Base-by-base conservation (phyloP, 208 protist genomes). In the Crithidia mellificae region DNA sequence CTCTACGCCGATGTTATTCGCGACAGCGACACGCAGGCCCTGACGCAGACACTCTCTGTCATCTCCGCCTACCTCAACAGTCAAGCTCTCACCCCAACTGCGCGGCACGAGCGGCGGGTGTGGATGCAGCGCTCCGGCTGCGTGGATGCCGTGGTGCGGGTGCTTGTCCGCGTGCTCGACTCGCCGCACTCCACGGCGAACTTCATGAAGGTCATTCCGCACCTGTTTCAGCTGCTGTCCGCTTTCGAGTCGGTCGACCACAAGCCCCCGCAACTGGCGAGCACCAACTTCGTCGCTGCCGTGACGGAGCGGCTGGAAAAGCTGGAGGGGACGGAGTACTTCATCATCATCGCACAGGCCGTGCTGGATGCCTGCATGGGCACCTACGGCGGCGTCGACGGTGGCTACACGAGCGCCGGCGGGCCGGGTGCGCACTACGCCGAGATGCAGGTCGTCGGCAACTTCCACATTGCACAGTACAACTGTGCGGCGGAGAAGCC, bases 141-240 rank as follows among this genome's bases (percentile, higher is more conserved):
- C 75, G 75, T 95, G n/a, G 54, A 83, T 22, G 82, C 81, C 9
- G 77, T 83, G 14, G 77, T 91, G 24, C 58, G 59, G 20, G 74
- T 85, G 7, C 64, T 85, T 9, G 77, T 72, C 39, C 55, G 80
- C 22, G 66, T 75, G 39, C 58, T 91, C 0, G 30, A 66, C 41
- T 43, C 62, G 0, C 77, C 81, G 24, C 68, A 81, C 22, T 57
- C 65, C 6, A 66, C 77, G n/a, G 29, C 59, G 22, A 68, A 39
- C 14, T 91, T 89, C 54, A 68, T 82, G 39, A 66, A 66, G 30
- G 55, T 90, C 17, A 85, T 91, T 34, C 79, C 79, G 19, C 71
- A 85, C 30, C 20, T 89, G 6, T 95, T 95, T 51, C 73, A 78
- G 27, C 86, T 92, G 58, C 81, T 95, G 46, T 89, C 78, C 17